Evolutionary conservation across 1,284 basidiomycete genomes (phyloP).

Genomic region (Ustilago sp.): DNA sequence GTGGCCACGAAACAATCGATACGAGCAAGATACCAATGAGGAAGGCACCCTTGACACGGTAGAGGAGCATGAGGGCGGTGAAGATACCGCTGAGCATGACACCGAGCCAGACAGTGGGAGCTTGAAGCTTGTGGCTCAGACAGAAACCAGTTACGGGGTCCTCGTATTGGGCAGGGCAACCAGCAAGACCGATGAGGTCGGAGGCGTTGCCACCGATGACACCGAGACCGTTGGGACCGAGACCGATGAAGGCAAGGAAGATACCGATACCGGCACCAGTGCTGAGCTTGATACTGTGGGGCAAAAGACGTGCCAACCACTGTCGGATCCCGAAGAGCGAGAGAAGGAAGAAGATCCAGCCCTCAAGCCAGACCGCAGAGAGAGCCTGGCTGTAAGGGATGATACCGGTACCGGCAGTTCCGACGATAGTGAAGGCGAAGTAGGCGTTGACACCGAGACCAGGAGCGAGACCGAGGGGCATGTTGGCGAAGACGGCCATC

Average conservation of each 20-base stretch:
- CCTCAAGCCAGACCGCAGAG: slow-evolving; percentile 79
- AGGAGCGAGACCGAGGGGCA: slow-evolving; percentile 79
- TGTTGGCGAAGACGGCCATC: slow-evolving; percentile 85
- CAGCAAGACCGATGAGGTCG: slow-evolving; percentile 83
- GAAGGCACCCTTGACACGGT: slow-evolving; percentile 85
- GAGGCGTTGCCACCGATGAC: slow-evolving; percentile 81
- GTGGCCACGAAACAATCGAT: slow-evolving; percentile 88
- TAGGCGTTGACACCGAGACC: slow-evolving; percentile 79
- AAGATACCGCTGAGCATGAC: slow-evolving; percentile 85
- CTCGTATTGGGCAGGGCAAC: slow-evolving; percentile 73
- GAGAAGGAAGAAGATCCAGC: slow-evolving; percentile 85
- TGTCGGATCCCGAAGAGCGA: slow-evolving; percentile 87
- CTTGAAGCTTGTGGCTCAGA: slow-evolving; percentile 77
- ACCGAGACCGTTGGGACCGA: slow-evolving; percentile 77
- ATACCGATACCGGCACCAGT: slow-evolving; percentile 88
- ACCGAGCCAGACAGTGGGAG: slow-evolving; percentile 87
- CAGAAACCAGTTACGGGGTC: slow-evolving; percentile 74
- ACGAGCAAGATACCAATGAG: slow-evolving; percentile 83
- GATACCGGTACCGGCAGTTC: slow-evolving; percentile 80
- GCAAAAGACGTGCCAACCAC: slow-evolving; percentile 89
- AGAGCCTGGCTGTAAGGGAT: slow-evolving; percentile 84
- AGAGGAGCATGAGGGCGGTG: slow-evolving; percentile 77
- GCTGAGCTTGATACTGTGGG: slow-evolving; percentile 84
- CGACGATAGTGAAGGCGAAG: slow-evolving; percentile 89
- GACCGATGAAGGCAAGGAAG: slow-evolving; percentile 74